Conservation (phyloP, 1,139 yeast genomes). For the Suhomyces bolitotheri region DNA sequence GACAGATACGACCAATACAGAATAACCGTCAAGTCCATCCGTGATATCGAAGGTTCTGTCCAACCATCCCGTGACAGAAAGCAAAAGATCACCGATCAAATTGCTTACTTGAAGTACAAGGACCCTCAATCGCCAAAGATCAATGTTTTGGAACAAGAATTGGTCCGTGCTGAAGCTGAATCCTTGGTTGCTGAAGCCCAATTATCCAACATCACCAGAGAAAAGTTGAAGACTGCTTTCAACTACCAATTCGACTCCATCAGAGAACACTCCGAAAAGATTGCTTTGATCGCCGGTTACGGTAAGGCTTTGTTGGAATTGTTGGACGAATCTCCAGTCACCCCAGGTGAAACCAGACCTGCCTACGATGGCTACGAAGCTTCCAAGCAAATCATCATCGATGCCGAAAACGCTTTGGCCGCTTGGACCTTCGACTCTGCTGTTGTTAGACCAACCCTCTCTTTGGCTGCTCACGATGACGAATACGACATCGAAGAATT, state of each 20-base stretch:
- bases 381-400: constrained; percentile 81
- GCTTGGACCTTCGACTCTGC: constrained; percentile 83
- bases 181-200: constrained; percentile 90
- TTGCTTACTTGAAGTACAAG: constrained; percentile 79
- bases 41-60: constrained; percentile 84
- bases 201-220: constrained; percentile 82
- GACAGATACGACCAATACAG: constrained; percentile 86
- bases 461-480: constrained; percentile 73
- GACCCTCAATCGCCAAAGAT: constrained; percentile 84
- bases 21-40: constrained; percentile 73
- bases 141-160: constrained; percentile 79
- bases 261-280: constrained; percentile 81
- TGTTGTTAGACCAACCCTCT: constrained; percentile 76
- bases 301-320: constrained; percentile 83
- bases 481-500: constrained; percentile 57
- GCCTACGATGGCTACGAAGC: constrained; percentile 88
- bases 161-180: constrained; percentile 90
- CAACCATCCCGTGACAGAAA: constrained; percentile 87
- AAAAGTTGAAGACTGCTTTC: constrained; percentile 81
- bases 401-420: constrained; percentile 80
- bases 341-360: constrained; percentile 91
- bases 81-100: constrained; percentile 80
- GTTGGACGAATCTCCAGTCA: constrained; percentile 80
- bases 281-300: constrained; percentile 84
- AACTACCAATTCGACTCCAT: constrained; percentile 81